Evolutionary conservation across 805 yeast genomes (phyloP).

Genomic region (Wickerhamiella galacta): DNA sequence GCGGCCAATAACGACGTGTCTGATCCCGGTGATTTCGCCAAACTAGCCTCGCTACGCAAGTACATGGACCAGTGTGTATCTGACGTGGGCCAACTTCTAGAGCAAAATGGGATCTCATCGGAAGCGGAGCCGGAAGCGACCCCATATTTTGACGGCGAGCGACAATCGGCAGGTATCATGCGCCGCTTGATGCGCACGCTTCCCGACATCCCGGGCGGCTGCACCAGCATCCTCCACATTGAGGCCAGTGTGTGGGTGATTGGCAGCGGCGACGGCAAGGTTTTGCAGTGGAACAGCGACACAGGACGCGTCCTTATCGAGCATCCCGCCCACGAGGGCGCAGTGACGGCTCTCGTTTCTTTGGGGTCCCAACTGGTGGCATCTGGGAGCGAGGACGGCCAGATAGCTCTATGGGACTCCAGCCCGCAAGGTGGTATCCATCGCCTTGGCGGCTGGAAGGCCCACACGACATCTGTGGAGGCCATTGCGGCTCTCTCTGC

Average conservation of each 20-base stretch:
- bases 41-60: conserved; percentile 6
- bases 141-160: too few species aligned
- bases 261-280: conserved; percentile 13
- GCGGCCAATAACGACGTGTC: neutral
- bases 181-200: conserved; percentile 8
- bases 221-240: conserved; percentile 6
- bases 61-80: conserved; percentile 22
- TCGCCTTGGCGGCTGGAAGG: too few species aligned
- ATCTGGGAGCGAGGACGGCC: too few species aligned
- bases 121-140: neutral
- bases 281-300: conserved; percentile 9
- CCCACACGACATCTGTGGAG: too few species aligned
- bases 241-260: conserved; percentile 5
- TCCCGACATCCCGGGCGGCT: conserved; percentile 10
- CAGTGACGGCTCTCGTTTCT: too few species aligned
- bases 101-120: conserved; percentile 8
- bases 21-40: neutral
- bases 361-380: too few species aligned
- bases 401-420: too few species aligned
- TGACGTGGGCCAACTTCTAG: conserved; percentile 21
- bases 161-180: conserved; percentile 5
- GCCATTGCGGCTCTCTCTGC: too few species aligned
- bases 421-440: too few species aligned
- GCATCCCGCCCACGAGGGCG: too few species aligned
- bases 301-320: neutral